Base-by-base conservation (phyloP, 768 basidiomycete genomes). In the Rhizopogon salebrosus region DNA sequence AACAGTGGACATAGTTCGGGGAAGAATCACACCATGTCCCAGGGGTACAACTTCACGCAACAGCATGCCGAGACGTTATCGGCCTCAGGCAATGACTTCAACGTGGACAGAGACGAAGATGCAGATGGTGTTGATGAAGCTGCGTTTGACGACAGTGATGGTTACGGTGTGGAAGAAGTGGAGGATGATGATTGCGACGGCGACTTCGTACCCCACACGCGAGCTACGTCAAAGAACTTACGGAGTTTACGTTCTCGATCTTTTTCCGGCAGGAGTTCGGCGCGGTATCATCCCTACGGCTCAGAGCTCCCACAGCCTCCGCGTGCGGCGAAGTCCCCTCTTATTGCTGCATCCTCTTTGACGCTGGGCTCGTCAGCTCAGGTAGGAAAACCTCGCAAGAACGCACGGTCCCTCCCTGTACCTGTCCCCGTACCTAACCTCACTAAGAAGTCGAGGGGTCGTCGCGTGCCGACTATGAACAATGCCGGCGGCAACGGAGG, bases 361-460 rank as follows among this genome's bases (percentile, higher is more conserved):
- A 61, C 68, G 53, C 66, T 60, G 41, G 27, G 54, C 48, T 59
- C 60, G 16, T 57, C 64, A 39, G 57, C 54, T 6, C 68, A 64
- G 26, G 53, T 57, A 51, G 58, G 57, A 49, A 65, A 62, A 56
- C 51, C 62, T 55, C 67, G 70, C 53, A 66, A 70, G 59, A 71
- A 71, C 41, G 53, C 68, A 13, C 70, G 77, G 29, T 71, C 68
- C 24, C 64, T 81, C 4, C 79, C 78, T 23, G 65, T 82, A 16
- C 85, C 84, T 39, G 68, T 85, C 9, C 84, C 84, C 27, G 77
- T 86, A 4, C 84, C 84, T 1, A 80, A 85, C 63, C 75, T 87
- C 38, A 87, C 78, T 11, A 87, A 87, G 69, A 85, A 85, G 58
- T 82, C 80, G 40, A 73, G 85, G n/a, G 85, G 85, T 10, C 74